Evolutionary conservation across 331 rosid genomes (phyloP).

Genomic region (Quercus tomentella): DNA sequence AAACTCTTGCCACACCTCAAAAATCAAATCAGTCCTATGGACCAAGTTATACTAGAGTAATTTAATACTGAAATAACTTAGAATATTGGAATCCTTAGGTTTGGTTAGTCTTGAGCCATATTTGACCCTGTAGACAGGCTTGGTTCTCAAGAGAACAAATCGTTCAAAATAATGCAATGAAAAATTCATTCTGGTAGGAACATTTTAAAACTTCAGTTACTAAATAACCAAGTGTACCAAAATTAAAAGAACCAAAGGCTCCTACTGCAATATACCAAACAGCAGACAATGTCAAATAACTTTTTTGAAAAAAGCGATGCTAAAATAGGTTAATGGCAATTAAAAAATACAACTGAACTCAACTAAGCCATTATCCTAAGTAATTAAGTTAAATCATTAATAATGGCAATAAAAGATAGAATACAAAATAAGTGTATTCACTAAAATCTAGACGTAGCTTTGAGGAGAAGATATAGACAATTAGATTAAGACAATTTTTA

Average conservation of each 20-base stretch:
- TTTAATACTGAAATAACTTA: background rate
- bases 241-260: background rate
- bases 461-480: background rate
- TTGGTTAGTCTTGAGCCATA: background rate
- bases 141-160: too few relatives aligned
- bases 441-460: background rate
- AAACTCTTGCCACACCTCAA: slow-evolving; percentile 98
- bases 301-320: background rate
- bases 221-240: background rate
- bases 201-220: background rate
- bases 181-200: background rate
- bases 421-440: background rate
- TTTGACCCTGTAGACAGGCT: background rate
- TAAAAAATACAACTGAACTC: background rate
- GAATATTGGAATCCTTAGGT: background rate
- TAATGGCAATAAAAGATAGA: background rate
- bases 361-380: background rate
- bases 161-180: background rate
- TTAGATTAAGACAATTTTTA: background rate
- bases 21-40: slow-evolving; percentile 11
- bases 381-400: background rate
- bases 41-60: slow-evolving; percentile 12
- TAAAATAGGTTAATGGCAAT: background rate
- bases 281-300: background rate
- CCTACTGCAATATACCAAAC: background rate